Conservation (phyloP, 176 grass and related monocot species). For the Urochloa ruziziensis region DNA sequence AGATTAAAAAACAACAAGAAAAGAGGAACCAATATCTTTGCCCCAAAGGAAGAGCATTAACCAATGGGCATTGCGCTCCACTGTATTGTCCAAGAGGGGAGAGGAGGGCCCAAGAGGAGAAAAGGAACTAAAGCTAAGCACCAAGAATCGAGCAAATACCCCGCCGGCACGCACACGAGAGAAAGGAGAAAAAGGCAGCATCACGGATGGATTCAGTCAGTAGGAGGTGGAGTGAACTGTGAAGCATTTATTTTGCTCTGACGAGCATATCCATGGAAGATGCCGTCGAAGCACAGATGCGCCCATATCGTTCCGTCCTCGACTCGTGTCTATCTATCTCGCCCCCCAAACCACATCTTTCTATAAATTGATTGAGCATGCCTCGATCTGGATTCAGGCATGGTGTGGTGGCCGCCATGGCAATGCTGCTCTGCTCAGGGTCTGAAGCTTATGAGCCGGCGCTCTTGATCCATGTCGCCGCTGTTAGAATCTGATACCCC, state of each 20-base stretch:
- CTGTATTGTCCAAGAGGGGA: neutral
- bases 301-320: neutral
- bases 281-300: neutral
- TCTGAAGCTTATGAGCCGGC: neutral
- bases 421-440: neutral
- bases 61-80: neutral
- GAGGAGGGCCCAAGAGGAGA: neutral
- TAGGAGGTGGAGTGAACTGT: conserved; percentile 25
- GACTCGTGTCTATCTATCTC: neutral
- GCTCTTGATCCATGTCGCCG: neutral
- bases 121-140: neutral
- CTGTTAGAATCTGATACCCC: too few species aligned
- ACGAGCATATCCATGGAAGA: conserved; percentile 46
- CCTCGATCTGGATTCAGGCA: neutral
- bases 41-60: conserved; percentile 23
- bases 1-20: neutral
- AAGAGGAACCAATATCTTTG: neutral
- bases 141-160: neutral
- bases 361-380: neutral
- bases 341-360: neutral
- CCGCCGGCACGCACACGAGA: neutral
- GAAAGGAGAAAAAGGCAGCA: neutral
- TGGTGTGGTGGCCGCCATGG: neutral
- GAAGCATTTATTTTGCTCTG: conserved; percentile 36
- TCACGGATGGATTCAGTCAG: neutral